Conservation (phyloP, 495 filamentous ascomycete species). For the Penicillium bialowiezense region DNA sequence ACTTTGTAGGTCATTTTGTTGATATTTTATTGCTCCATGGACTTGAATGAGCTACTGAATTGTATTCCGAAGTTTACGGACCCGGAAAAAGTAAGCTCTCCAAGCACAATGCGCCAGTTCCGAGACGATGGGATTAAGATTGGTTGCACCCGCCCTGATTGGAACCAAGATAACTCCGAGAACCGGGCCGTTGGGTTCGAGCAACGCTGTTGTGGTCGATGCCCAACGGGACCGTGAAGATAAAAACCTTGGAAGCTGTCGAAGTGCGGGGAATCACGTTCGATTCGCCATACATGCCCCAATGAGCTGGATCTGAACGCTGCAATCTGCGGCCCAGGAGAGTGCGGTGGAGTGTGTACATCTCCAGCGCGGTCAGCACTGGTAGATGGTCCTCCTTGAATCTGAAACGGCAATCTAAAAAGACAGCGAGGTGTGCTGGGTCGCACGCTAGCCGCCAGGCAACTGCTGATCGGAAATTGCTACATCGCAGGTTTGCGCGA, state of each 20-base stretch:
- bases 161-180: background rate
- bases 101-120: background rate
- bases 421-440: background rate
- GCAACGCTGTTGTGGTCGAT: background rate
- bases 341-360: background rate
- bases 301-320: background rate
- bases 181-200: background rate
- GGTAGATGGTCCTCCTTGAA: background rate
- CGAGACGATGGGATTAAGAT: background rate
- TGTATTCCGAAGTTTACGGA: too few species aligned
- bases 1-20: too few species aligned
- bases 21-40: background rate
- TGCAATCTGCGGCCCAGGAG: background rate
- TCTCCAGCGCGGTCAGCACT: background rate
- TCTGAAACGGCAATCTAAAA: constrained; percentile 1
- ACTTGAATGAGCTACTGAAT: background rate
- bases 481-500: background rate
- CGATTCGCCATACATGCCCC: background rate
- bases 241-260: too few species aligned
- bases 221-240: background rate
- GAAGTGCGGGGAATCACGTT: background rate
- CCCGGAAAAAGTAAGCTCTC: too few species aligned
- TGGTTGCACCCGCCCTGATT: background rate
- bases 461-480: background rate
- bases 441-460: constrained; percentile 2